Evolutionary conservation across 169 alveolate genomes (phyloP).

Genomic region (Neospora caninum): DNA sequence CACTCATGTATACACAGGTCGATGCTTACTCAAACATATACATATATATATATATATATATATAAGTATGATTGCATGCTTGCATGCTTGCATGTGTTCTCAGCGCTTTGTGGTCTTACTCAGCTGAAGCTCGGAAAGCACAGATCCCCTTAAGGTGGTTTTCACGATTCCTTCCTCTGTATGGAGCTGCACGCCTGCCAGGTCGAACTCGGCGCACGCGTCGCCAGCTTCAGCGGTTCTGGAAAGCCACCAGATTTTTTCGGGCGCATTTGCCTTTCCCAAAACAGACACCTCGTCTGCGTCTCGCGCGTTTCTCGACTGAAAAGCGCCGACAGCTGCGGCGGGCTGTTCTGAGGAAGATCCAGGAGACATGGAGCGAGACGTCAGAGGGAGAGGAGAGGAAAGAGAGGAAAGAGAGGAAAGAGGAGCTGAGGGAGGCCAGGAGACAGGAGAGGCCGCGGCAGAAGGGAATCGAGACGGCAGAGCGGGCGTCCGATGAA

Average conservation of each 20-base stretch:
- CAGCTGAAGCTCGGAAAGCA: not conserved
- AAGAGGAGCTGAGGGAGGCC: not conserved
- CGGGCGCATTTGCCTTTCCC: not conserved
- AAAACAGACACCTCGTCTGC: not conserved
- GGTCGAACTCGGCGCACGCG: not conserved
- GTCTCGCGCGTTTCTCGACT: not conserved
- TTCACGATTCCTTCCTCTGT: conserved; percentile 22
- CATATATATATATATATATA: not conserved
- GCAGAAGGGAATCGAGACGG: too few relatives aligned
- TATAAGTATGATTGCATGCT: not conserved
- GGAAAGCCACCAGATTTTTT: not conserved
- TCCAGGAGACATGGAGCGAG: not conserved
- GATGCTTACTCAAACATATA: not conserved
- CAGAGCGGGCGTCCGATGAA: not conserved
- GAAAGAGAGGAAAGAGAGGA: not conserved
- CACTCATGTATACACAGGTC: not conserved
- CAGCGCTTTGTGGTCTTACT: not conserved
- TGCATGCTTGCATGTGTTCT: not conserved
- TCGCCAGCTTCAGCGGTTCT: not conserved
- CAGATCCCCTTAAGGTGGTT: not conserved
- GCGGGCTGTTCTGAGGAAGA: not conserved
- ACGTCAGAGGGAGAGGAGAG: not conserved
- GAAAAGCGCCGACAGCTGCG: not conserved
- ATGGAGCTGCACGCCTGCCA: not conserved
- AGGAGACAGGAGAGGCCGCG: not conserved